These are phyloP conservation scores for Plasmodium gonderi DNA, from an alignment of 169 alveolate genomes.

Conservation along the genomic window DNA sequence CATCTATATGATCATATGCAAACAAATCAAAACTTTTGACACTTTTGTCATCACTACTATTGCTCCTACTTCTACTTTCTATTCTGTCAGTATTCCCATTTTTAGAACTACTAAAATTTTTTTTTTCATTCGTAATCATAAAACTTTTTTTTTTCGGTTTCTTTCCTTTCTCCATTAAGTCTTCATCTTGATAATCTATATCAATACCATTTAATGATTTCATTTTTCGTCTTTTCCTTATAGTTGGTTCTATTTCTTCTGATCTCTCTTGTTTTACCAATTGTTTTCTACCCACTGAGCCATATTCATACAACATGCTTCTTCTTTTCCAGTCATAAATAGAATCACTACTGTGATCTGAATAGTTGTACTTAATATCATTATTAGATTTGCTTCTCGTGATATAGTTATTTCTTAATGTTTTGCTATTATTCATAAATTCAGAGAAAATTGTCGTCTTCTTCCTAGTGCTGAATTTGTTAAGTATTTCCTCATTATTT, in stretches of 20 bases:
- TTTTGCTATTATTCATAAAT: background rate
- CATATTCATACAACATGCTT: background rate
- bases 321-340: slow-evolving; percentile 8
- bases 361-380: slow-evolving; percentile 12
- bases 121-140: background rate
- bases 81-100: background rate
- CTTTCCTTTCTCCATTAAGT: background rate
- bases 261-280: background rate
- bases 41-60: background rate
- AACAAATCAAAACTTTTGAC: background rate
- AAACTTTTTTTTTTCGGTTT: background rate
- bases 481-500: background rate
- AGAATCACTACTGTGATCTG: slow-evolving; percentile 15
- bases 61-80: background rate
- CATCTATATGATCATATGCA: background rate
- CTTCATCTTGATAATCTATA: background rate
- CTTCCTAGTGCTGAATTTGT: background rate
- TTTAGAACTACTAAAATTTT: background rate
- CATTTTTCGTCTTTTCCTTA: slow-evolving; percentile 13
- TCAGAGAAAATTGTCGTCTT: background rate
- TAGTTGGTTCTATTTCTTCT: background rate
- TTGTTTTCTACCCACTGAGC: background rate
- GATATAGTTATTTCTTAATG: background rate
- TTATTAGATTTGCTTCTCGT: slow-evolving; percentile 29
- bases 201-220: slow-evolving; percentile 8